phyloP scores from a whole-genome alignment of 345 rosid genomes.

The Clarkia xantiana region DNA sequence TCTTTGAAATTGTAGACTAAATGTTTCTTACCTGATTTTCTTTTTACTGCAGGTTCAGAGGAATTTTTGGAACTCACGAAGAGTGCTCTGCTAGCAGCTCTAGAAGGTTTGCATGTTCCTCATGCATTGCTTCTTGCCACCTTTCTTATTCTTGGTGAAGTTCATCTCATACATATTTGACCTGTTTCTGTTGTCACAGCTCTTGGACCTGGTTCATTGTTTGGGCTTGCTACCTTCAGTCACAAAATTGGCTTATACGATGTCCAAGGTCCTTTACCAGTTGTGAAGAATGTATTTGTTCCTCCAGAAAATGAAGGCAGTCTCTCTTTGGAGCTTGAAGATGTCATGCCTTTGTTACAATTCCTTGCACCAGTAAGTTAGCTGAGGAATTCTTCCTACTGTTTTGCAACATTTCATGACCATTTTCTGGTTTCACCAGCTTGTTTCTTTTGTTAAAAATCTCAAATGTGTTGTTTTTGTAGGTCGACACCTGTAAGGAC shows the following conservation, averaged over 20 bases:
- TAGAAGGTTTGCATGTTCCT: slow-evolving; percentile 49
- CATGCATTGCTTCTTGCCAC: neutral
- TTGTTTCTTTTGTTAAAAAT: neutral
- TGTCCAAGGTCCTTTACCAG: slow-evolving; percentile 90
- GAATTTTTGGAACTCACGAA: slow-evolving; percentile 96
- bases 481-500: slow-evolving; percentile 92
- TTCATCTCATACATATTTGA: slow-evolving; percentile 3
- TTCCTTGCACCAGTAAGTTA: slow-evolving; percentile 80
- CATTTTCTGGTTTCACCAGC: neutral
- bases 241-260: slow-evolving; percentile 89
- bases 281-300: slow-evolving; percentile 76
- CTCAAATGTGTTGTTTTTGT: slow-evolving; percentile 6
- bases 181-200: slow-evolving; percentile 30
- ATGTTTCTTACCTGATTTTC: neutral
- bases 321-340: slow-evolving; percentile 64
- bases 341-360: slow-evolving; percentile 84
- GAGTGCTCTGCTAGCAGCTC: slow-evolving; percentile 79
- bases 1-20: neutral
- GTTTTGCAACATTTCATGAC: neutral
- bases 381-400: neutral
- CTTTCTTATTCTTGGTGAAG: slow-evolving; percentile 7
- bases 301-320: slow-evolving; percentile 58
- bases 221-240: slow-evolving; percentile 87
- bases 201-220: slow-evolving; percentile 72
- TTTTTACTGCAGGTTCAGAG: slow-evolving; percentile 58